Percentiles rank a stretch among this genome's conserved stretches.
phyloP scores from a whole-genome alignment of 78 protist genomes.

The Chrysochromulina parva region DNA sequence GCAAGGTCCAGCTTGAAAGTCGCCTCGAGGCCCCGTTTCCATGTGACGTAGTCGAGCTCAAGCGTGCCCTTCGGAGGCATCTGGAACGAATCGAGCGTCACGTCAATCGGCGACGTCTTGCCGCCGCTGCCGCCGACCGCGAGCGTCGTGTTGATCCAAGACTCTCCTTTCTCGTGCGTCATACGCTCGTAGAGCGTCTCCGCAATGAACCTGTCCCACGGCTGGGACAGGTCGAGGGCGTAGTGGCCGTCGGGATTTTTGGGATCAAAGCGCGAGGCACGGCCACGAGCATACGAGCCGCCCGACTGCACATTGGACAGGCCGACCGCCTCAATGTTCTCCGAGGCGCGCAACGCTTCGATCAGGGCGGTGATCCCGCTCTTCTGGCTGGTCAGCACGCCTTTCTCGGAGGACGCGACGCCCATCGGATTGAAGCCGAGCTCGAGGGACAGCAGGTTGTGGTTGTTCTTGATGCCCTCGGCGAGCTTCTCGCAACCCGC shows the following conservation, averaged over 20 bases:
- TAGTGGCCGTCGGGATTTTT: not conserved
- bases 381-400: no score
- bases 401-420: not conserved
- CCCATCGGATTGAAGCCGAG: conserved; percentile 7
- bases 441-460: not conserved
- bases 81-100: not conserved
- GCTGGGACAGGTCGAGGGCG: not conserved
- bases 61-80: not conserved
- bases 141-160: not conserved
- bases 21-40: not conserved
- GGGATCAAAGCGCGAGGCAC: not conserved
- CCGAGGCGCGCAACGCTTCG: not conserved
- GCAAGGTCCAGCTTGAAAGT: not conserved
- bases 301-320: not conserved
- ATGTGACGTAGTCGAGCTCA: not conserved
- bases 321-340: not conserved
- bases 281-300: not conserved
- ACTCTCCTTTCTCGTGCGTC: not conserved
- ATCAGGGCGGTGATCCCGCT: not conserved
- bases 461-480: not conserved
- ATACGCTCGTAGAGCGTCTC: not conserved
- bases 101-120: not conserved
- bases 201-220: not conserved
- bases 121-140: not conserved
- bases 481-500: not conserved